Evolutionary conservation across 1,284 basidiomycete species (phyloP).

Genomic region (Rhodotorula sp.): DNA sequence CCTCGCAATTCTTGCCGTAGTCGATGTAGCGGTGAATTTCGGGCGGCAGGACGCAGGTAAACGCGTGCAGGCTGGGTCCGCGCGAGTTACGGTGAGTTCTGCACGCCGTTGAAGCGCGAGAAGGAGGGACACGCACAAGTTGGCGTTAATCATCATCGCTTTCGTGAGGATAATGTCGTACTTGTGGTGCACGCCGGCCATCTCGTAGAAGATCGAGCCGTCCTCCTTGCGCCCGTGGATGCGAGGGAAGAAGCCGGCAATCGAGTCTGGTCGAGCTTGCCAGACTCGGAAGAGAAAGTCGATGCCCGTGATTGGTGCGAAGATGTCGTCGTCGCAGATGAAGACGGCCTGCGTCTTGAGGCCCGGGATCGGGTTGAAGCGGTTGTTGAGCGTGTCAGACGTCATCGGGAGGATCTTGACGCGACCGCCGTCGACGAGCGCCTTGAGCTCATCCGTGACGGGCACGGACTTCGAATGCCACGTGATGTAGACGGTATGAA

Average conservation of each 20-base stretch:
- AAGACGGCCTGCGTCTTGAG: constrained; percentile 15
- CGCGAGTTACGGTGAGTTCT: not conserved
- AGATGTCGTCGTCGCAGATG: constrained; percentile 13
- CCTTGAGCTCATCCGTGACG: not conserved
- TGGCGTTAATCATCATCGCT: constrained; percentile 13
- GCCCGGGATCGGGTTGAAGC: constrained; percentile 8
- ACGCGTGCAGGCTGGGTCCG: not conserved
- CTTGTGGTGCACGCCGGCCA: constrained; percentile 8
- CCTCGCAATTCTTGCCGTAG: constrained; percentile 11
- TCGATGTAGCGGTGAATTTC: constrained; percentile 11
- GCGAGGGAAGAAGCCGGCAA: constrained; percentile 4
- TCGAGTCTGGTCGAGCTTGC: constrained; percentile 3
- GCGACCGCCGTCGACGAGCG: not conserved
- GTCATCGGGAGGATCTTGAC: constrained; percentile 4
- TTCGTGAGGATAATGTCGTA: constrained; percentile 5
- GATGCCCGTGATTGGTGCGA: not conserved
- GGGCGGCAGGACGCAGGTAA: constrained; percentile 3
- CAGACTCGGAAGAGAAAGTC: constrained; percentile 4
- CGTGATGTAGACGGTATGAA: constrained; percentile 6
- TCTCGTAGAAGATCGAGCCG: constrained; percentile 7
- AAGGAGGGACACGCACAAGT: not conserved
- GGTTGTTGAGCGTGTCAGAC: constrained; percentile 11
- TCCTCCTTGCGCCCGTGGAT: constrained; percentile 9
- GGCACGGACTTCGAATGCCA: not conserved
- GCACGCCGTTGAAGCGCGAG: not conserved